phyloP scores from a whole-genome alignment of 192 early-diverging fungal genomes.

The Backusella morwellensis region DNA sequence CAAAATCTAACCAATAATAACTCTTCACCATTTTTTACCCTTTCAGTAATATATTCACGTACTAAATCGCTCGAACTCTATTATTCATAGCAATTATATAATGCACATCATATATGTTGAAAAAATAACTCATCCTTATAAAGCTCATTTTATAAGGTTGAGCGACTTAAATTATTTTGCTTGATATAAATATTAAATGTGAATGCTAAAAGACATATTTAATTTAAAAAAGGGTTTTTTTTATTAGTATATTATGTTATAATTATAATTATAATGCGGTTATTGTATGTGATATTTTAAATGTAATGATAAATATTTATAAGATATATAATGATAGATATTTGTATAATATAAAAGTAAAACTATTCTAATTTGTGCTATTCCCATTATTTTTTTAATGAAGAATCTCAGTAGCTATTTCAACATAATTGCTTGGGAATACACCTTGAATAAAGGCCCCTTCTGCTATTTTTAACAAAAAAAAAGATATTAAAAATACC shows the following conservation, averaged over 20 bases:
- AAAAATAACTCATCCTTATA: neutral
- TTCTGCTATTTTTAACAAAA: slow-evolving; percentile 22
- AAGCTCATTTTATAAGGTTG: too few species aligned
- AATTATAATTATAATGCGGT: neutral
- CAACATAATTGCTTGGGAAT: slow-evolving; percentile 78
- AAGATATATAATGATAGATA: neutral
- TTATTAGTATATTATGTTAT: neutral
- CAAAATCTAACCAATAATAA: too few species aligned
- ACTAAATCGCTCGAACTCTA: neutral
- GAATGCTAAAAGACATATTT: neutral
- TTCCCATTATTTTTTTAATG: neutral
- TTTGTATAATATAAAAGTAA: neutral
- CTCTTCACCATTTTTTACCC: too few species aligned
- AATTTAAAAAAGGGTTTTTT: neutral
- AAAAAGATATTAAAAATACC: slow-evolving; percentile 2
- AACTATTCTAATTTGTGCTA: neutral
- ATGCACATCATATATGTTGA: too few species aligned
- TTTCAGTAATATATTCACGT: neutral
- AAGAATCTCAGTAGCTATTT: slow-evolving; percentile 15
- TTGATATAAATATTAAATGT: too few species aligned
- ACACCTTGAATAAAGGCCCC: slow-evolving; percentile 58
- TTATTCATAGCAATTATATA: neutral
- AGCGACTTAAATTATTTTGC: too few species aligned
- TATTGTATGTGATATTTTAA: neutral
- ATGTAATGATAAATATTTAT: neutral